Evolutionary conservation across 1,284 basidiomycete genomes (phyloP).

Genomic region (Moesziomyces sp.): DNA sequence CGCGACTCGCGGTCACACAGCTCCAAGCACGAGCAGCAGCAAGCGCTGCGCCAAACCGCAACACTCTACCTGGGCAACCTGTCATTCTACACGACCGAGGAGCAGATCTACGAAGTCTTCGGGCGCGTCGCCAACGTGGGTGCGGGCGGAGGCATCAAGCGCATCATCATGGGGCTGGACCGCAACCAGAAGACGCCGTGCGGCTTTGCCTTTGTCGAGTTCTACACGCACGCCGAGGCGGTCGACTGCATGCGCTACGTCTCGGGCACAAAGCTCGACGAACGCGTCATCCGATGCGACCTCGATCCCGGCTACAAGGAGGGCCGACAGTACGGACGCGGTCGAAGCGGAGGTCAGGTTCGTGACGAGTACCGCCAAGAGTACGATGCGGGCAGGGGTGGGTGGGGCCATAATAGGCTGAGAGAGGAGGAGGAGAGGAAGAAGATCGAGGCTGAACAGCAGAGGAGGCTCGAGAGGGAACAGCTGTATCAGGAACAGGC

Average conservation of each 20-base stretch:
- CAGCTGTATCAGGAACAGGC: conserved; percentile 82
- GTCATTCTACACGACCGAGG: conserved; percentile 84
- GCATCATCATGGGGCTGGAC: conserved; percentile 99
- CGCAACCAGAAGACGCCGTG: conserved; percentile 97
- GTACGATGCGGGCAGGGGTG: conserved; percentile 84
- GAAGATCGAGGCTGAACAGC: conserved; percentile 76
- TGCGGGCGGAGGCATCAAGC: conserved; percentile 93
- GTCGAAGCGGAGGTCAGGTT: conserved; percentile 94
- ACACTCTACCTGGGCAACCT: conserved; percentile 78
- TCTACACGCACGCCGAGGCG: conserved; percentile 94
- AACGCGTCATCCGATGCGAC: conserved; percentile 97
- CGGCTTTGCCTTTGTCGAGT: conserved; percentile 99
- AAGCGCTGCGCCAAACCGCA: conserved; percentile 70
- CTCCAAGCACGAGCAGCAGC: conserved; percentile 68
- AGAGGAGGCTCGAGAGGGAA: conserved; percentile 79
- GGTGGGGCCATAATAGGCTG: conserved; percentile 79
- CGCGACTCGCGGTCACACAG: conserved; percentile 68
- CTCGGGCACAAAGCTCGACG: conserved; percentile 97
- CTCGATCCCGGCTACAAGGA: conserved; percentile 97
- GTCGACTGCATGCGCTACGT: conserved; percentile 92
- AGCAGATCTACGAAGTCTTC: conserved; percentile 99
- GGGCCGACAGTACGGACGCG: conserved; percentile 95
- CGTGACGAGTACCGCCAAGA: conserved; percentile 94
- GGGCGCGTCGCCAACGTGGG: conserved; percentile 88
- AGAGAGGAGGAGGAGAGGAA: conserved; percentile 77